Base-by-base conservation (phyloP, 495 filamentous ascomycete species). In the Podospora sp. region DNA sequence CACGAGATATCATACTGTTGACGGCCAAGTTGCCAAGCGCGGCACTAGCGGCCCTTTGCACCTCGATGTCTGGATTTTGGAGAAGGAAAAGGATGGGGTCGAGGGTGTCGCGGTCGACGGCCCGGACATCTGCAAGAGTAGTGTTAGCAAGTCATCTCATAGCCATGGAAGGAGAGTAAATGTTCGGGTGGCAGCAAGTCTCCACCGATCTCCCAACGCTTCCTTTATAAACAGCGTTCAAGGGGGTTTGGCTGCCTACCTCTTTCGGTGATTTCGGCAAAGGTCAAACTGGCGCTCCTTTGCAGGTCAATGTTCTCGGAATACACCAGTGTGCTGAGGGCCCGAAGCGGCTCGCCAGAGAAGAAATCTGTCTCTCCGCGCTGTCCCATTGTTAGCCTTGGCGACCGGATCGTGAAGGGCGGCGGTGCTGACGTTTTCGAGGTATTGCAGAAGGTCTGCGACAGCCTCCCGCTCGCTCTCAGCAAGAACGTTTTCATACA, bases 261-360 rank as follows among this genome's bases (percentile, higher is more conserved):
- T 91, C 93, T 83, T 77, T 99, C 95, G 16, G 95, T 99, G 74
- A 99, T 98, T 77, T 99, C 95, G 27, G 95, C 95, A 82, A 99
- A 99, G 1, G 95, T 99, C 79, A 99, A 86, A 78, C 93, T 97
- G 16, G 95, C 95, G 79, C 96, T 98, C 67, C 95, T 87, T 79
- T 99, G 95, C 56, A 99, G 87, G 72, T 99, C 96, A 75, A 99
- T 92, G 83, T 99, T 99, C 73, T 98, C 93, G 51, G 96, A 98
- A 76, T 96, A 98, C 35, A 99, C 95, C 2, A 99, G 85, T 5
- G 93, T 98, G 81, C 91, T 97, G 53, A 99, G 81, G 49, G 95
- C 94, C 77, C 89, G 90, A 67, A 99, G 88, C n/a, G 95, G 95
- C 73, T 97, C 93, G 78, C 95, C 95, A 25, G 91, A 88, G 81